Conservation (phyloP, 164 flowering plant species). For the Brasenia schreberi region DNA sequence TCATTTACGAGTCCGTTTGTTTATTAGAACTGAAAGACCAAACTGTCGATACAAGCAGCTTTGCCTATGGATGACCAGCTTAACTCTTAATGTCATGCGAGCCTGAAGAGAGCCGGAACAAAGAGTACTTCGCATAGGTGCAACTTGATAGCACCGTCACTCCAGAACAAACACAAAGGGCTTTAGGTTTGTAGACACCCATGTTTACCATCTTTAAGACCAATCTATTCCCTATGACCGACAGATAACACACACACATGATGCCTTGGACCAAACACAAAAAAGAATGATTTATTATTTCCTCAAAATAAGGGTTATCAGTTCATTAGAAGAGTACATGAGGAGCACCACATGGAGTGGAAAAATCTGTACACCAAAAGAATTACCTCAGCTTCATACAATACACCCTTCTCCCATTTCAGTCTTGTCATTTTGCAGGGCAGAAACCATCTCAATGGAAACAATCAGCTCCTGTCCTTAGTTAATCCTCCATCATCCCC, state of each 20-base stretch:
- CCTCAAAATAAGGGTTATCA: background rate
- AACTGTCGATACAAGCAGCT: background rate
- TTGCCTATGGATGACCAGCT: background rate
- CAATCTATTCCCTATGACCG: background rate
- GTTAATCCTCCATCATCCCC: constrained; percentile 69
- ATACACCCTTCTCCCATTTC: background rate
- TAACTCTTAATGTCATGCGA: background rate
- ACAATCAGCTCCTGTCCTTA: constrained; percentile 50
- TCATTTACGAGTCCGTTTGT: background rate
- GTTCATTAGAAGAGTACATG: background rate
- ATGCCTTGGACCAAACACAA: background rate
- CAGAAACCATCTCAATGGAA: background rate
- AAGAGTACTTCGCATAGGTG: background rate
- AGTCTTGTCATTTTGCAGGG: background rate
- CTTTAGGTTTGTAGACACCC: background rate
- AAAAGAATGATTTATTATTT: background rate
- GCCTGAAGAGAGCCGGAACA: background rate
- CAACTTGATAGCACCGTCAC: background rate
- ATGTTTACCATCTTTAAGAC: background rate
- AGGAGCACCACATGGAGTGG: background rate
- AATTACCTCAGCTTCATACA: background rate
- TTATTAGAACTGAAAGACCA: background rate
- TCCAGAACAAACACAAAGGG: background rate
- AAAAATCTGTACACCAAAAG: background rate
- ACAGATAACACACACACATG: background rate